phyloP scores from a whole-genome alignment of 2,329 filamentous ascomycete genomes.

The Coniosporium tulheliwenetii region DNA sequence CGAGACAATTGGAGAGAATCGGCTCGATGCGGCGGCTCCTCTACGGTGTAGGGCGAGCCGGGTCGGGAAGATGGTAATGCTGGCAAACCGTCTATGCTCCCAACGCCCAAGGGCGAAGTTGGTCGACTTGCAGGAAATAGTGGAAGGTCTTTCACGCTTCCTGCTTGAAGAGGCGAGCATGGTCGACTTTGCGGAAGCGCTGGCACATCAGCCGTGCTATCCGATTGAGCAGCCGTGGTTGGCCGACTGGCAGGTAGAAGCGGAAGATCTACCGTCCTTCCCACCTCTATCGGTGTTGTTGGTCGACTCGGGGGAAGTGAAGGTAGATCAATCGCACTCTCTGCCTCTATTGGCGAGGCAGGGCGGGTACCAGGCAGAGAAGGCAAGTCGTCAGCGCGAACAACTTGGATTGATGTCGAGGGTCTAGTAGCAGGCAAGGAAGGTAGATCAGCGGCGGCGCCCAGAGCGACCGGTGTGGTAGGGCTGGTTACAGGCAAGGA shows the following conservation, averaged over 20 bases:
- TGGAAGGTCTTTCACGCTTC: neutral
- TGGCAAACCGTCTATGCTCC: conserved; percentile 18
- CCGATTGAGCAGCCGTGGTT: neutral
- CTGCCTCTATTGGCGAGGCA: neutral
- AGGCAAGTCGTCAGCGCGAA: conserved; percentile 23
- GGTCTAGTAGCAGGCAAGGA: too few species aligned
- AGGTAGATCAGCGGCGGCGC: too few species aligned
- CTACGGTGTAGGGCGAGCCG: conserved; percentile 8
- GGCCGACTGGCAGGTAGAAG: neutral
- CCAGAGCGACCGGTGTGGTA: too few species aligned
- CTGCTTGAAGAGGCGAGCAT: neutral
- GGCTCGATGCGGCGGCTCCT: conserved; percentile 4
- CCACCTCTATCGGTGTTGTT: neutral
- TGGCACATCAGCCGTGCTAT: conserved; percentile 2
- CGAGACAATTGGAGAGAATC: conserved; percentile 4
- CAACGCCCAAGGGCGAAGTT: conserved; percentile 17
- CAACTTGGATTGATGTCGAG: too few species aligned
- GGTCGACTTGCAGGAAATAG: neutral
- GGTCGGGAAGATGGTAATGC: conserved; percentile 15
- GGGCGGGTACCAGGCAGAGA: conserved; percentile 20
- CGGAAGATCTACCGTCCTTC: conserved; percentile 6
- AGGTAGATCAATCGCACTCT: neutral
- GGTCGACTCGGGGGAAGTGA: neutral
- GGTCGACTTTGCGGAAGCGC: neutral
- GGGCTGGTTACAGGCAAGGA: too few species aligned